Evolutionary conservation across 495 filamentous ascomycete species (phyloP).

Genomic region (Cladorrhinum samala): DNA sequence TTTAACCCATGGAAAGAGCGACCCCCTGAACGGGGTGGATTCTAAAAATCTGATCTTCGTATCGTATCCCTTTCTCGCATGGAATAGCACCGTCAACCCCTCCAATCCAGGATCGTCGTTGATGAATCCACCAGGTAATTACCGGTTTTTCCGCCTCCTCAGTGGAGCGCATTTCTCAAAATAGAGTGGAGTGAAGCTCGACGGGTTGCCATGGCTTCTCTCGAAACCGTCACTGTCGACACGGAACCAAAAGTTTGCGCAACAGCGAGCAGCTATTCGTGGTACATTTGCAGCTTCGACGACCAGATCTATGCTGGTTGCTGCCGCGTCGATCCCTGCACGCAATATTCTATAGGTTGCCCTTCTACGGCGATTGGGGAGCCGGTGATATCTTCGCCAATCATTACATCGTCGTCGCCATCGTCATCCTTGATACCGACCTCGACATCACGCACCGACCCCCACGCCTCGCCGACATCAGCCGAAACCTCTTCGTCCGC

Average conservation of each 20-base stretch:
- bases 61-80: too few relatives aligned
- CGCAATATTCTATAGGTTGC: conserved; percentile 12
- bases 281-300: conserved; percentile 13
- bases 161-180: conserved; percentile 9
- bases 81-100: too few relatives aligned
- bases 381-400: neutral
- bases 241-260: too few relatives aligned
- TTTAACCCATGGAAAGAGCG: too few relatives aligned
- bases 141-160: conserved; percentile 3
- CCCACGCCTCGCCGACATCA: neutral
- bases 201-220: conserved; percentile 2
- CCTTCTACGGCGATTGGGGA: conserved; percentile 5
- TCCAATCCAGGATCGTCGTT: too few relatives aligned
- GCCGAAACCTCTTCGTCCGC: neutral
- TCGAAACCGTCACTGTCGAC: too few relatives aligned
- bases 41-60: too few relatives aligned
- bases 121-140: conserved; percentile 7
- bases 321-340: conserved; percentile 22
- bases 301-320: conserved; percentile 13
- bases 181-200: neutral
- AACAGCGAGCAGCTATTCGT: conserved; percentile 9
- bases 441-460: neutral
- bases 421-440: neutral
- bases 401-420: neutral
- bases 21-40: too few relatives aligned